Evolutionary conservation across 805 yeast species (phyloP).

Genomic region (Candida khao-thaluensis): DNA sequence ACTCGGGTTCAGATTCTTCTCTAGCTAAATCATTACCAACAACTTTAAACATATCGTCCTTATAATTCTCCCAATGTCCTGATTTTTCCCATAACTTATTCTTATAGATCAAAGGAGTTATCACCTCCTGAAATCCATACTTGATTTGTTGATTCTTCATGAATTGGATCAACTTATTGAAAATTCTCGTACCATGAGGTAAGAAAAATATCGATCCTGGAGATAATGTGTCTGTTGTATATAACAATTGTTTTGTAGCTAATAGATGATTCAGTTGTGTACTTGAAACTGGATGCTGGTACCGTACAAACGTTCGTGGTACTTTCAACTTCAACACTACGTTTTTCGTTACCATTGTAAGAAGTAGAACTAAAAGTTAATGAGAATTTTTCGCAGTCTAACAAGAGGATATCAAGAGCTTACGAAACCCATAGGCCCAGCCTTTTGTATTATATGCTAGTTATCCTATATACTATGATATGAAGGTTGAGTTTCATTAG

Average conservation of each 20-base stretch:
- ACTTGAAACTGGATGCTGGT: slow-evolving; percentile 8
- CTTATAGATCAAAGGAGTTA: slow-evolving; percentile 86
- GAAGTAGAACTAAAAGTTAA: background rate
- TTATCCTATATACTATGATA: background rate
- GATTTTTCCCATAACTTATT: slow-evolving; percentile 83
- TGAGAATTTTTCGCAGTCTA: slow-evolving; percentile 6
- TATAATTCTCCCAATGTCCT: slow-evolving; percentile 95
- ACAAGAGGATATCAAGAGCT: background rate
- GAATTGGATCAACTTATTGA: slow-evolving; percentile 73
- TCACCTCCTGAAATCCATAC: slow-evolving; percentile 87
- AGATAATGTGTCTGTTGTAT: slow-evolving; percentile 73
- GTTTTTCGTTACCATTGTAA: background rate
- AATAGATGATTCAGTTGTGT: slow-evolving; percentile 43
- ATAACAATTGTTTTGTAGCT: slow-evolving; percentile 70
- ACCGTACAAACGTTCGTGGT: slow-evolving; percentile 5
- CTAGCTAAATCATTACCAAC: slow-evolving; percentile 50
- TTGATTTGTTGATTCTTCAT: slow-evolving; percentile 81
- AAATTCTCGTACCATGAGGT: slow-evolving; percentile 88
- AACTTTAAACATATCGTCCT: slow-evolving; percentile 91
- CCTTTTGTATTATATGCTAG: background rate
- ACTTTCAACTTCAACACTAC: background rate
- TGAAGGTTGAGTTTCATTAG: background rate
- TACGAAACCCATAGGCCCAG: no score
- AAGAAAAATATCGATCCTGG: slow-evolving; percentile 93
- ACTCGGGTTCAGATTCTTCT: slow-evolving; percentile 21